Conservation (phyloP, 768 basidiomycete genomes). For the Cubamyces sp. region DNA sequence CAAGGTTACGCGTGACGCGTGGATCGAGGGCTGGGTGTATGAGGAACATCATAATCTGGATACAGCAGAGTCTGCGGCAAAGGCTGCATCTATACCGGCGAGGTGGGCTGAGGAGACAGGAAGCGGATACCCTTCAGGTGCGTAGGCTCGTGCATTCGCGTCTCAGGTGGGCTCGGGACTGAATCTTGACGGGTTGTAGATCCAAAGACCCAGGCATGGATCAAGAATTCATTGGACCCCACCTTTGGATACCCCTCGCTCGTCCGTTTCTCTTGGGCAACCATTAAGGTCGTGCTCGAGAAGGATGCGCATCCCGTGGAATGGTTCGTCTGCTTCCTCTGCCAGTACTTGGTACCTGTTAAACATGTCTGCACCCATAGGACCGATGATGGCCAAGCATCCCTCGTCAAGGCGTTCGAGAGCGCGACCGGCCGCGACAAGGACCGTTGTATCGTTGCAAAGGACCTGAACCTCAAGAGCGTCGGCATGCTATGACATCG, state of each 20-base stretch:
- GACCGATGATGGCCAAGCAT: constrained; percentile 84
- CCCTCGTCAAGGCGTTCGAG: constrained; percentile 76
- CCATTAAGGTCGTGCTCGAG: constrained; percentile 83
- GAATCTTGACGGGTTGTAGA: constrained; percentile 48
- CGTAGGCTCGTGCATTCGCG: neutral
- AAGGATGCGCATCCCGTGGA: constrained; percentile 76
- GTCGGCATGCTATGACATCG: constrained; percentile 61
- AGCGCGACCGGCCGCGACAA: constrained; percentile 72
- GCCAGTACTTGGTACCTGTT: neutral
- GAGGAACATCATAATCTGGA: constrained; percentile 49
- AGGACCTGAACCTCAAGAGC: constrained; percentile 74
- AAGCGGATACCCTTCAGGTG: constrained; percentile 92
- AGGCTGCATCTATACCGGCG: constrained; percentile 13
- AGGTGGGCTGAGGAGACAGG: constrained; percentile 53
- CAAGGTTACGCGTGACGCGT: constrained; percentile 93
- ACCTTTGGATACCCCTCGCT: constrained; percentile 92
- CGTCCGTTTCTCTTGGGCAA: constrained; percentile 95
- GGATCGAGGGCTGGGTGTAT: constrained; percentile 84
- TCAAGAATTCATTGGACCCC: constrained; percentile 73
- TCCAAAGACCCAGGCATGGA: constrained; percentile 90
- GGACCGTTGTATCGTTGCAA: constrained; percentile 70
- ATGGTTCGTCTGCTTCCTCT: constrained; percentile 57
- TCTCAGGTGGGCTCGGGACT: no score
- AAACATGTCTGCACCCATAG: constrained; percentile 41
- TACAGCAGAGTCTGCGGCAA: neutral